Base-by-base conservation (phyloP, 176 grass and related monocot genomes). In the Hsuehochloa calcarea region DNA sequence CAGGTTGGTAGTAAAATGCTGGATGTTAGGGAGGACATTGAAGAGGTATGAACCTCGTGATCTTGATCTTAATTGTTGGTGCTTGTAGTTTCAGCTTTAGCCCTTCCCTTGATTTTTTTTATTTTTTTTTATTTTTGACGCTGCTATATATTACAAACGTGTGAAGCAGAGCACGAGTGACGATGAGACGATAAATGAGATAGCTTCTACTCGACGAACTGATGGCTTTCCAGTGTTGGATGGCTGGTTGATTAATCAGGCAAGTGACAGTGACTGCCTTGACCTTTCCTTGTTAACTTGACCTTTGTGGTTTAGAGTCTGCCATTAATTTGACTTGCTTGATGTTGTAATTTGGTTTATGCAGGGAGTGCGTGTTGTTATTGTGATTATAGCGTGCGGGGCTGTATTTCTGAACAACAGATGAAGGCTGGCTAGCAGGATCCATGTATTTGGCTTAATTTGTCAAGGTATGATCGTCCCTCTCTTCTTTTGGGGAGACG, bases 321-420 rank as follows among this genome's bases (percentile, higher is more conserved):
- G n/a, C 2, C 41, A 16, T 46, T 71, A 27, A 16, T 27, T 71
- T 71, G 68, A 19, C 23, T 6, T 17, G 8, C 1, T 34, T 14
- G 46, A 51, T 74, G 71, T 2, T 11, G 19, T 19, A 13, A 47
- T 47, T 14, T 11, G 12, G 0, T 47, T 11, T 47, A 25, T 68
- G 79, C 88, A 90, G 88, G 84, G 88, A 20, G 79, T 86, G 58
- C 88, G 88, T 26, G 88, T 41, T 38, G 88, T 76, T 22, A 51
- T 87, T 29, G 84, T 90, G 45, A 16, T 90, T 5, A 90, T 86
- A 14, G 88, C 84, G 20, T 90, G 88, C 6, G 88, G 84, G 8
- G 84, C 79, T 0, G 37, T 86, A 29, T 90, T 90, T 17, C 29
- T 86, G 43, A 90, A 83, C 72, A 90, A 77, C 72, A 83, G 79